Conservation (phyloP, 2,329 filamentous ascomycete genomes). For the Pseudomassariella vexata region DNA sequence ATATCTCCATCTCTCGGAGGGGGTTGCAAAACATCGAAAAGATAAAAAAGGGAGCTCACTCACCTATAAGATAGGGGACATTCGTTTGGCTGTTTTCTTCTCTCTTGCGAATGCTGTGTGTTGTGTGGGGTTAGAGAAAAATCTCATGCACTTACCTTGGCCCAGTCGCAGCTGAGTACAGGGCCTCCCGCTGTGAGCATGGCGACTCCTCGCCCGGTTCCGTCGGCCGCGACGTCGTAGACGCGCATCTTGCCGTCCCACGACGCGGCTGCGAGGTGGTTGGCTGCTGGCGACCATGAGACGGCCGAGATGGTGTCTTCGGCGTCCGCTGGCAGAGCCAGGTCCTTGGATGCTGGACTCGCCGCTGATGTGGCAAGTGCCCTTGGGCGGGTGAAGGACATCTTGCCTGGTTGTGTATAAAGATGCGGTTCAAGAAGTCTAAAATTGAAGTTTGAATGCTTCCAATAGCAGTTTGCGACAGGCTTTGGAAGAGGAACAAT, state of each 20-base stretch:
- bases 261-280: slow-evolving; percentile 26
- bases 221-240: slow-evolving; percentile 23
- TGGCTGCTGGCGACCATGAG: slow-evolving; percentile 26
- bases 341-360: slow-evolving; percentile 10
- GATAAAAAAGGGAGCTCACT: slow-evolving; percentile 9
- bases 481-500: no score
- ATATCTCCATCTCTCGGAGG: slow-evolving; percentile 3
- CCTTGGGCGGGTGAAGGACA: slow-evolving; percentile 1
- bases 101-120: slow-evolving; percentile 3
- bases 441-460: no score
- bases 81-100: slow-evolving; percentile 15
- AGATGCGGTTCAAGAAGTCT: no score
- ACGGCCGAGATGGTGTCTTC: slow-evolving; percentile 29
- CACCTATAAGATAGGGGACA: slow-evolving; percentile 15
- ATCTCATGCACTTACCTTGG: slow-evolving; percentile 27
- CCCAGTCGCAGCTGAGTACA: slow-evolving; percentile 29
- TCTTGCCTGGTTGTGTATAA: no score
- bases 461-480: no score
- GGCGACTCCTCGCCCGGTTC: slow-evolving; percentile 16
- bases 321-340: slow-evolving; percentile 19
- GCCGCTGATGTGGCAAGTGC: not conserved
- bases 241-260: slow-evolving; percentile 31
- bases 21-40: no score
- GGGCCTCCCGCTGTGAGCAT: slow-evolving; percentile 19
- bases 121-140: slow-evolving; percentile 23